Percentiles rank a stretch among this genome's conserved stretches.
These are phyloP conservation scores for Poa annua DNA, from an alignment of 176 grass and related monocot species.

Conservation along the genomic window DNA sequence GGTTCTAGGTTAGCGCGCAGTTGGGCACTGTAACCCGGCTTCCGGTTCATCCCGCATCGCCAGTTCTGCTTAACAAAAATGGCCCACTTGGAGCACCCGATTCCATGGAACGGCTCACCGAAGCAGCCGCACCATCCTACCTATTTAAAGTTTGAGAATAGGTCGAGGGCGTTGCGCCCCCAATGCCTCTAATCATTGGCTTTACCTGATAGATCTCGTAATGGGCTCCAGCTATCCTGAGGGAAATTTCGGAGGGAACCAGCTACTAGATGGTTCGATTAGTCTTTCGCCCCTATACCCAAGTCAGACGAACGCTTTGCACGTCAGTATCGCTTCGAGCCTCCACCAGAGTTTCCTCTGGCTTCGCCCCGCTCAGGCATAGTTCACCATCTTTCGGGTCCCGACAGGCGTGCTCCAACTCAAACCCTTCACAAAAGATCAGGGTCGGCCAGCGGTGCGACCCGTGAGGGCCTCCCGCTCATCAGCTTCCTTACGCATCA, in stretches of 20 bases:
- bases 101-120: too few relatives aligned
- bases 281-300: constrained; percentile 78
- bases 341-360: constrained; percentile 84
- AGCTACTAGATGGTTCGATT: constrained; percentile 82
- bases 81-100: constrained; percentile 50
- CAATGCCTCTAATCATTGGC: constrained; percentile 89
- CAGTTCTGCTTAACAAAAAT: constrained; percentile 66
- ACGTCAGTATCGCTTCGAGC: constrained; percentile 56
- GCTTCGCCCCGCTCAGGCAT: constrained; percentile 66
- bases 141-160: constrained; percentile 97
- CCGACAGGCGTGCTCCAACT: constrained; percentile 63
- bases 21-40: constrained; percentile 39
- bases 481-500: too few relatives aligned
- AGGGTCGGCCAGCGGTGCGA: constrained; percentile 53
- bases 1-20: constrained; percentile 55
- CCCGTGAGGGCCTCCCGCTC: constrained; percentile 21
- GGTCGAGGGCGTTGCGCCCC: constrained; percentile 75
- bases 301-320: constrained; percentile 71
- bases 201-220: constrained; percentile 77
- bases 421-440: constrained; percentile 73
- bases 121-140: constrained; percentile 62
- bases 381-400: constrained; percentile 75
- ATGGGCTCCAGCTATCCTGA: constrained; percentile 62
- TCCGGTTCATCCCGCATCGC: constrained; percentile 55
- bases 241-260: constrained; percentile 66